phyloP scores from a whole-genome alignment of 768 basidiomycete genomes.

The Trichaptum fuscoviolaceum region DNA sequence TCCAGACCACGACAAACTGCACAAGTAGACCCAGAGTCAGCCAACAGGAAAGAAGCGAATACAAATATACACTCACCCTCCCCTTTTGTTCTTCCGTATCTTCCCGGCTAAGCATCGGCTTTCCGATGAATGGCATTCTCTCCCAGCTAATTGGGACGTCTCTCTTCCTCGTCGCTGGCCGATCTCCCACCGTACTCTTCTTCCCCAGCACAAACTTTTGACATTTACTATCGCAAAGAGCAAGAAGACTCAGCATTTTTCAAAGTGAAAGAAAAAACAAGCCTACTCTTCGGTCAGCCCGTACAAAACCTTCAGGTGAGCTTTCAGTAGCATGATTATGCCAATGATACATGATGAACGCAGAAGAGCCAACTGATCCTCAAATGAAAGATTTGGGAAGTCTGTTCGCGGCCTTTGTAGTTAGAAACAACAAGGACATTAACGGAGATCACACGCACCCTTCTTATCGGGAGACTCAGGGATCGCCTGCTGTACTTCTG shows the following conservation, averaged over 20 bases:
- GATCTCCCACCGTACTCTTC: conserved; percentile 87
- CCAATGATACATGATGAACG: conserved; percentile 71
- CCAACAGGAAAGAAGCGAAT: conserved; percentile 11
- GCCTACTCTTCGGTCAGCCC: conserved; percentile 83
- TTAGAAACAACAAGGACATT: background rate
- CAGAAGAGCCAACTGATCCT: conserved; percentile 32
- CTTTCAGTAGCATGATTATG: conserved; percentile 85
- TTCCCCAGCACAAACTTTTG: conserved; percentile 82
- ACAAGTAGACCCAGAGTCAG: background rate
- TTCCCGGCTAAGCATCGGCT: conserved; percentile 52
- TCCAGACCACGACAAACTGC: conserved; percentile 77
- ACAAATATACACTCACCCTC: conserved; percentile 42
- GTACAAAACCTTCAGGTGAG: conserved; percentile 79
- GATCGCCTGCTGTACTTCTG: background rate
- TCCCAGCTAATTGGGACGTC: conserved; percentile 66
- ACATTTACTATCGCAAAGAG: conserved; percentile 63
- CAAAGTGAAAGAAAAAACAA: conserved; percentile 23
- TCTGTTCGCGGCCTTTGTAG: background rate
- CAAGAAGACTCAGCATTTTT: background rate
- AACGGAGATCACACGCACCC: background rate
- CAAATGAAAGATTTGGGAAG: background rate
- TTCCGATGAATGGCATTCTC: conserved; percentile 61
- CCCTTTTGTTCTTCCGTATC: conserved; percentile 60
- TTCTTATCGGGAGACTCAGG: background rate
- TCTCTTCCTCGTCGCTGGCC: conserved; percentile 59